Evolutionary conservation across 2,329 filamentous ascomycete genomes (phyloP).

Genomic region (Aspergillus calidoustus): DNA sequence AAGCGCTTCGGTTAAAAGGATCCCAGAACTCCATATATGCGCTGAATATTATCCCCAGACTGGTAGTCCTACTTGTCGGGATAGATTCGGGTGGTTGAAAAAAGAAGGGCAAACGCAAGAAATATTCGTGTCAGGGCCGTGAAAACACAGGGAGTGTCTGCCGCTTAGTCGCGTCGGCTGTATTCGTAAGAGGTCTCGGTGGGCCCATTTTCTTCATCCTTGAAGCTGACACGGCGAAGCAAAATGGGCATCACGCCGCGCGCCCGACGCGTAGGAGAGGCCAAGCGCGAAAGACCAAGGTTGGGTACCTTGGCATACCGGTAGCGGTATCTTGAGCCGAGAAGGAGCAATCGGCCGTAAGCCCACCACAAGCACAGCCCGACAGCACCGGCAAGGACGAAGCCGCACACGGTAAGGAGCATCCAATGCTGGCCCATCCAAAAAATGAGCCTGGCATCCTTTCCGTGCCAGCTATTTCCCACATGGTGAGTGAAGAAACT

Average conservation of each 20-base stretch:
- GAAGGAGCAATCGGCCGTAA: slow-evolving; percentile 53
- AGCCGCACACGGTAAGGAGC: slow-evolving; percentile 58
- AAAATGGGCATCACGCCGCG: slow-evolving; percentile 41
- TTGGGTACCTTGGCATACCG: slow-evolving; percentile 41
- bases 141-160: slow-evolving; percentile 14
- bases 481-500: slow-evolving; percentile 72
- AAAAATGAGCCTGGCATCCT: slow-evolving; percentile 67
- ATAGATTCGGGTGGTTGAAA: slow-evolving; percentile 21
- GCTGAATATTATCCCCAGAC: slow-evolving; percentile 16
- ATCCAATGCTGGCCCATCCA: slow-evolving; percentile 65
- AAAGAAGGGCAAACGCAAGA: slow-evolving; percentile 25
- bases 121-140: slow-evolving; percentile 32
- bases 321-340: slow-evolving; percentile 46
- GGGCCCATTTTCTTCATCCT: slow-evolving; percentile 43
- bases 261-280: slow-evolving; percentile 42
- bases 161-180: slow-evolving; percentile 37
- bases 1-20: slow-evolving; percentile 30
- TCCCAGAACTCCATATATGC: slow-evolving; percentile 33
- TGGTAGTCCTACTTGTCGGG: slow-evolving; percentile 5
- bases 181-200: slow-evolving; percentile 46
- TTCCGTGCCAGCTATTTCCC: slow-evolving; percentile 69
- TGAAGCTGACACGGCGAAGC: slow-evolving; percentile 44
- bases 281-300: slow-evolving; percentile 33
- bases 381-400: slow-evolving; percentile 53
- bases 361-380: slow-evolving; percentile 56